Base-by-base conservation (phyloP, 2,329 filamentous ascomycete species). In the Polytolypa hystricis region DNA sequence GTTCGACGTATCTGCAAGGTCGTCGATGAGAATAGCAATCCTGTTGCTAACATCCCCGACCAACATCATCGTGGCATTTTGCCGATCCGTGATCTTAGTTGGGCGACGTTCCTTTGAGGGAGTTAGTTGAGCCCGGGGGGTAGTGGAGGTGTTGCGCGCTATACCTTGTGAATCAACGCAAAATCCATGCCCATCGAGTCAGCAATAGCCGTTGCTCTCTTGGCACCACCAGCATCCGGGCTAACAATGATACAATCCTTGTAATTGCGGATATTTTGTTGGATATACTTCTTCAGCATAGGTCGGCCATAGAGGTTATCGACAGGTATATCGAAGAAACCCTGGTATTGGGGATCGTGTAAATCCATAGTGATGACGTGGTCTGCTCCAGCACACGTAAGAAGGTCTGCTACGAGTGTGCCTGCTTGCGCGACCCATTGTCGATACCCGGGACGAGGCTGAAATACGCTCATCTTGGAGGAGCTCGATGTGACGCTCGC, bases 381-480 rank as follows among this genome's bases (percentile, higher is more conserved):
- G 59, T 98, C 89, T 30, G 91, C 86, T 46, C 91, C 91, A 45
- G 91, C 89, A 62, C 87, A 95, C 27, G 86, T 95, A 47, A 98
- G 70, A 30, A 98, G 75, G 57, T 96, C 87, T 34, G 91, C 91
- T 33, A 98, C 82, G 39, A 98, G 73, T 19, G 87, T 96, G 42
- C 91, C 91, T 28, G 91, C 87, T 65, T 96, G 91, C 15, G 91
- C 91, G 45, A 98, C 89, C 91, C 91, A 98, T 65, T 94, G 85
- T 67, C 91, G 91, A 62, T 98, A 98, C 34, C 91, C 91, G 5
- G 87, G 84, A 56, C 89, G 87, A 14, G 84, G 79, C 57, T 85
- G 75, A 57, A 82, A 82, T 57, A 80, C 70, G 50, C 69, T 70
- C 39, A 68, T 69, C 41, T 69, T 70, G 21, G 67, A 65, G 15